phyloP scores from a whole-genome alignment of 2,329 filamentous ascomycete genomes.

The Ascochyta clinopodiicola region DNA sequence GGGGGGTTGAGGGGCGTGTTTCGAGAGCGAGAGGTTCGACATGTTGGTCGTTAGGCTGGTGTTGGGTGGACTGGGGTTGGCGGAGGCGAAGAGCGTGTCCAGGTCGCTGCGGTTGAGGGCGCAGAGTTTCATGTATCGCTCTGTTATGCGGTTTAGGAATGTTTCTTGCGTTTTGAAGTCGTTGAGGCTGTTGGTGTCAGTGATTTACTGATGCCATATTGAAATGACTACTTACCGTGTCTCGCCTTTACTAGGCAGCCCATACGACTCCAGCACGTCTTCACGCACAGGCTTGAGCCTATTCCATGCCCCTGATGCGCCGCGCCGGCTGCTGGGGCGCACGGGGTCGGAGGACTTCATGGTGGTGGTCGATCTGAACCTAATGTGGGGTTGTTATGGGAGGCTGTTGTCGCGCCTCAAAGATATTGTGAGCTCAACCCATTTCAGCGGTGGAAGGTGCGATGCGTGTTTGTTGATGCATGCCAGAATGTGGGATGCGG shows the following conservation, averaged over 20 bases:
- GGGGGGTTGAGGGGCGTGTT: constrained; percentile 22
- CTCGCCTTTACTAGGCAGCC: constrained; percentile 90
- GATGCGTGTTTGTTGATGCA: constrained; percentile 24
- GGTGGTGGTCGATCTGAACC: background rate
- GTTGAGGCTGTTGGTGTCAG: too few relatives aligned
- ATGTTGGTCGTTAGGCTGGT: constrained; percentile 15
- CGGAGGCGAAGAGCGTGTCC: constrained; percentile 71
- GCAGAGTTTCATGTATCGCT: constrained; percentile 90
- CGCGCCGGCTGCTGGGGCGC: constrained; percentile 46
- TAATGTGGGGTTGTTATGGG: background rate
- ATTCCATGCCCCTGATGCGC: constrained; percentile 48
- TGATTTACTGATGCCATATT: too few relatives aligned
- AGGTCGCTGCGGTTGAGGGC: constrained; percentile 76
- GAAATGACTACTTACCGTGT: too few relatives aligned
- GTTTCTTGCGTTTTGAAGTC: constrained; percentile 79
- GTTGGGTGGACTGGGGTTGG: constrained; percentile 54
- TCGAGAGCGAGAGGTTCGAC: constrained; percentile 26
- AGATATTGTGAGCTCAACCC: constrained; percentile 2
- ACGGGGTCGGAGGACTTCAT: constrained; percentile 43
- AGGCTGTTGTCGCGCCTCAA: constrained; percentile 3
- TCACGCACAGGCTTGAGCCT: constrained; percentile 72
- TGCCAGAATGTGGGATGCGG: constrained; percentile 35
- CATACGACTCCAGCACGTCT: constrained; percentile 81
- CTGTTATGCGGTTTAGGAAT: constrained; percentile 86
- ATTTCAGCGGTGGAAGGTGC: constrained; percentile 15